Conservation (phyloP, 202 grass and related monocot species). For the Zoysia matrella region DNA sequence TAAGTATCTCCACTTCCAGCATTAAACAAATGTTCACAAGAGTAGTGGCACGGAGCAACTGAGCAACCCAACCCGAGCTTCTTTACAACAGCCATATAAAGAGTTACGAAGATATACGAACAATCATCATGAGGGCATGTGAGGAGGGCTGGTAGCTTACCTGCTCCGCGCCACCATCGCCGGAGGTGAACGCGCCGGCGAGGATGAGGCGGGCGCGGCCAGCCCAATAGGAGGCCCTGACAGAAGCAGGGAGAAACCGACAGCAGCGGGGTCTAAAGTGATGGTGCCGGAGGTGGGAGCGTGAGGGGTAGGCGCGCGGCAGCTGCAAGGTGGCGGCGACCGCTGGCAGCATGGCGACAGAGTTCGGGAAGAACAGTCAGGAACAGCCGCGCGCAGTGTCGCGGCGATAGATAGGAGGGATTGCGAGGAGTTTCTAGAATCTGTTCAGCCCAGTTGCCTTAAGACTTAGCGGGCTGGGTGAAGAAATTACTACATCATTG, state of each 20-base stretch:
- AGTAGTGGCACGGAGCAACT: not conserved
- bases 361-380: constrained; percentile 7
- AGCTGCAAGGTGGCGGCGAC: constrained; percentile 34
- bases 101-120: not conserved
- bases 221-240: not conserved
- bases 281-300: constrained; percentile 3
- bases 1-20: not conserved
- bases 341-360: constrained; percentile 42
- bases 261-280: not conserved
- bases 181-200: constrained; percentile 35
- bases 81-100: not conserved
- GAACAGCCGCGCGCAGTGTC: not conserved
- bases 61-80: constrained; percentile 14
- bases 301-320: not conserved
- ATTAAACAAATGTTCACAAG: not conserved
- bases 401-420: constrained; percentile 19
- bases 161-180: constrained; percentile 38
- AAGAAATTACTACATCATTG: too few species aligned
- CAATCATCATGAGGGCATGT: not conserved
- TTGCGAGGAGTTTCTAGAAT: not conserved
- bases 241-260: not conserved
- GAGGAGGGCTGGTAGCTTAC: constrained; percentile 14
- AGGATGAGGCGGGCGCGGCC: constrained; percentile 8
- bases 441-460: not conserved
- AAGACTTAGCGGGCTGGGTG: too few species aligned